Evolutionary conservation across 176 grass and related monocot genomes (phyloP), one percentile per base, ranked within the genome.

Genomic region (Oryza rufipogon): DNA sequence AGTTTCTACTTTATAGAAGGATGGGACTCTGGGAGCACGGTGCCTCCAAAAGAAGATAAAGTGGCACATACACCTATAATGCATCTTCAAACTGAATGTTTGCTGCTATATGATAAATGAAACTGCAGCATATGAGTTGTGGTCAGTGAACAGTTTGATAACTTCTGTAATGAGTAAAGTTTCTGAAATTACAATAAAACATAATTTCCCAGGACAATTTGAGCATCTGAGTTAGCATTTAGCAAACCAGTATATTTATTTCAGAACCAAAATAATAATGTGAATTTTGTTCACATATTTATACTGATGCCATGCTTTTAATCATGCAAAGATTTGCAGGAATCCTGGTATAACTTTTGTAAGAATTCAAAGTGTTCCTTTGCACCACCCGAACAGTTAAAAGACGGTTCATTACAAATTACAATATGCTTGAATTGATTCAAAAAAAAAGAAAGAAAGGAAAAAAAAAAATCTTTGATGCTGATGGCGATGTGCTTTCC

Each of bases 1-100:
- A 3, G 12, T 83, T 83, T 30, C 13, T 87, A 64, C 80, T 90
- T 87, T 90, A 80, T 76, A 75, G 49, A 42, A 87, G 70, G 75
- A 87, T 63, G 58, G 7, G 58, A 11, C 9, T 63, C 58, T 33
- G 80, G 51, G 84, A 79, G 42, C 58, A 68, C 79, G 47, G 67
- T 39, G 36, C 64, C 80, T 80, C 17, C 64, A 70, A 76, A 76
- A 81, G 41, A 75, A 65, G 77, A 85, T 79, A 79, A 79, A 78
- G 83, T 71, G 67, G 83, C 51, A 72, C 79, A 87, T 69, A 63
- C 15, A 74, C 47, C 74, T 78, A 86, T 28, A n/a, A 19, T 5
- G 19, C 54, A 82, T 90, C 33, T 73, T 86, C 60, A 74, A 79
- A 83, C 61, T 83, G 73, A 66, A 83, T 51, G 20, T 25, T 70